These are phyloP conservation scores for Candida montana DNA, from an alignment of 805 yeast species.

Conservation along the genomic window DNA sequence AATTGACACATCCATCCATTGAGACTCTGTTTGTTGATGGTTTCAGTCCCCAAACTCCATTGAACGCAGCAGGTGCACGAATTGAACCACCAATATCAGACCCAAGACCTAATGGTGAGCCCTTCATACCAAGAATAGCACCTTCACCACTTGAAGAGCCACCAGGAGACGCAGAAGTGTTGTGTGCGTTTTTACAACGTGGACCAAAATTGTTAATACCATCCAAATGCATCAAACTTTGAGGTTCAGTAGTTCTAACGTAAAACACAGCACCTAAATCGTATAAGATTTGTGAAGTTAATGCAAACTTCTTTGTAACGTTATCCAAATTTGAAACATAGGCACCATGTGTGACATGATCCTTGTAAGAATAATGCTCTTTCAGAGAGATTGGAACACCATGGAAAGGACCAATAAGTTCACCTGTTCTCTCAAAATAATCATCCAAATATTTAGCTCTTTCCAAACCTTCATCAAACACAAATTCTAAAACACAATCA, in stretches of 20 bases:
- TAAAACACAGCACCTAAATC: slow-evolving; percentile 45
- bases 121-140: slow-evolving; percentile 50
- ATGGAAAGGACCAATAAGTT: slow-evolving; percentile 58
- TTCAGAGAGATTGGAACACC: slow-evolving; percentile 65
- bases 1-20: slow-evolving; percentile 23
- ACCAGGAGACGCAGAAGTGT: slow-evolving; percentile 55
- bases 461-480: slow-evolving; percentile 56
- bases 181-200: slow-evolving; percentile 50
- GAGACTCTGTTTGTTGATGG: slow-evolving; percentile 51
- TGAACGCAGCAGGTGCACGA: slow-evolving; percentile 61
- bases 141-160: slow-evolving; percentile 75
- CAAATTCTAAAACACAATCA: slow-evolving; percentile 52
- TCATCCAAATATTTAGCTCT: slow-evolving; percentile 55
- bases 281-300: slow-evolving; percentile 30
- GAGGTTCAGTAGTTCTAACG: slow-evolving; percentile 63
- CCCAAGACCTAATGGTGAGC: slow-evolving; percentile 57
- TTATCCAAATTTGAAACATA: slow-evolving; percentile 53
- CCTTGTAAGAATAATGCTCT: too few relatives aligned
- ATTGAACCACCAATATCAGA: slow-evolving; percentile 71
- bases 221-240: slow-evolving; percentile 62
- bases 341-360: slow-evolving; percentile 50
- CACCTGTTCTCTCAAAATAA: slow-evolving; percentile 37
- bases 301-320: too few relatives aligned
- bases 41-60: slow-evolving; percentile 54
- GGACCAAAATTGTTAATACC: slow-evolving; percentile 56